Evolutionary conservation across 2,329 filamentous ascomycete species (phyloP).

Genomic region (Cladosporium halotolerans): DNA sequence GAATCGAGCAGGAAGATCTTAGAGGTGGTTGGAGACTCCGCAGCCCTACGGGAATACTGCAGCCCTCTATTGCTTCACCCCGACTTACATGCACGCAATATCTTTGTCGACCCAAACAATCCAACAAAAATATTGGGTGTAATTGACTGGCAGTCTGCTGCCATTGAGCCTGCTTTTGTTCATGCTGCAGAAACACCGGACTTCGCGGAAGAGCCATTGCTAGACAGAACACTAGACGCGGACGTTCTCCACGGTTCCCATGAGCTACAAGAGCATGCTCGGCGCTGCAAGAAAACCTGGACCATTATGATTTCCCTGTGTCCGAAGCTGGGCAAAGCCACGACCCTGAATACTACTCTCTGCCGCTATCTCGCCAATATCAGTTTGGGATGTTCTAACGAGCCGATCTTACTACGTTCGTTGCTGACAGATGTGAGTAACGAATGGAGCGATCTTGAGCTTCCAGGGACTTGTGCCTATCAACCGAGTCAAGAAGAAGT

Average conservation of each 20-base stretch:
- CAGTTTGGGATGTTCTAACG: neutral
- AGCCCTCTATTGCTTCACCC: neutral
- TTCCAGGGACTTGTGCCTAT: neutral
- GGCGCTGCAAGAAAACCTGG: too few species aligned
- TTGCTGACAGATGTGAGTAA: neutral
- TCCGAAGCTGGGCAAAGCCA: too few species aligned
- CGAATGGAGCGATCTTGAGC: neutral
- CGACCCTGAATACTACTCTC: too few species aligned
- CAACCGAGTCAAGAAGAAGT: neutral
- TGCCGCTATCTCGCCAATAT: too few species aligned
- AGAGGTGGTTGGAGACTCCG: too few species aligned
- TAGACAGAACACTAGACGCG: too few species aligned
- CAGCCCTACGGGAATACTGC: constrained; percentile 16
- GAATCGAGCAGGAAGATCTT: neutral
- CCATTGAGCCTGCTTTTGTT: constrained; percentile 17
- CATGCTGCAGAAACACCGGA: constrained; percentile 16
- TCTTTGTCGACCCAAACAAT: constrained; percentile 30
- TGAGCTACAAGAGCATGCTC: too few species aligned
- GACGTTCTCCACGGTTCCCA: too few species aligned
- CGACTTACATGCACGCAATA: constrained; percentile 36
- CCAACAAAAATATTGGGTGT: constrained; percentile 28
- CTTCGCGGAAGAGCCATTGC: constrained; percentile 12
- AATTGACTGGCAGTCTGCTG: constrained; percentile 32
- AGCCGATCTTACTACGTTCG: neutral
- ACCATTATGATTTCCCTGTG: too few species aligned